Base-by-base conservation (phyloP, 192 early-diverging fungal species). In the Backusella macrospora region DNA sequence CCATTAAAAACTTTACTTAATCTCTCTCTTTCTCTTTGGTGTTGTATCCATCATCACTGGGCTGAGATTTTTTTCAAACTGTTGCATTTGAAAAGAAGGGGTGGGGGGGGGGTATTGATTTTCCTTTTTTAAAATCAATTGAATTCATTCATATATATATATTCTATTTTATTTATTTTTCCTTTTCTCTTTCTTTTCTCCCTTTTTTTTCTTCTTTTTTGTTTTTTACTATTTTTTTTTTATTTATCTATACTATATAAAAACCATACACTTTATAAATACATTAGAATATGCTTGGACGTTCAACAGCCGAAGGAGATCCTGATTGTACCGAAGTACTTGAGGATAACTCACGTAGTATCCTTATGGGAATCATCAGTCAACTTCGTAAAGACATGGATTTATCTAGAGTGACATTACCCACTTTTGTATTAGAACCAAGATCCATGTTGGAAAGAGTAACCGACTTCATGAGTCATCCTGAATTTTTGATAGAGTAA, bases 361-460 rank as follows among this genome's bases (percentile, higher is more conserved):
- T 99, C 68, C 84, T 99, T 26, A 81, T 96, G 69, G 93, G 92
- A 52, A 90, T 99, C 81, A 93, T 97, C 65, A 75, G 85, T 42
- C 97, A 99, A 80, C 78, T 99, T 37, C 84, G 93, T 59, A 92
- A 95, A 80, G 95, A 92, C 62, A 95, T 92, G 85, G 97, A 99
- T 80, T 88, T 98, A 66, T 93, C 93, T 68, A 86, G 93, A 67
- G 92, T 99, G 62, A 96, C 97, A 18, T 90, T 99, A 15, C 97
- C 97, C 12, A 97, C 96, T 9, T 99, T 99, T 87, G 94, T 99
- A 3, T 85, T 99, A 16, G 97, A 99, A 76, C 93, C 96, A 5
- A 85, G 97, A 18, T 94, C 92, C 81, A 96, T 99, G 89, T 87
- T 95, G 48, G 97, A 99, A 78, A 90, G 95, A 29, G 92, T 99